Evolutionary conservation across 129 eudicot genomes (phyloP).

Genomic region (Artemisia annua): DNA sequence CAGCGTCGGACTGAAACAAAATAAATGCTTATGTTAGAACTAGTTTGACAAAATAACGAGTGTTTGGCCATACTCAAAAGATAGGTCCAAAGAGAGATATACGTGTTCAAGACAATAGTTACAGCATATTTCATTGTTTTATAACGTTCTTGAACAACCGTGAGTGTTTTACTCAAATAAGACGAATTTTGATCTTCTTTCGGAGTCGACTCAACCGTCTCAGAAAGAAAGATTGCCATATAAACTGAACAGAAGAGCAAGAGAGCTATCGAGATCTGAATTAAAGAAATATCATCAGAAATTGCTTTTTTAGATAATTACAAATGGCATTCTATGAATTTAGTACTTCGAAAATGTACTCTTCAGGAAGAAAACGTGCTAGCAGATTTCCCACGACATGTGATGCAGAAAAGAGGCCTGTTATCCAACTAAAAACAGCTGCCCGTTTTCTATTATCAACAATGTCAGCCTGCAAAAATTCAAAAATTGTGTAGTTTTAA

Average conservation of each 20-base stretch:
- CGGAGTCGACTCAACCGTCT: slow-evolving; percentile 57
- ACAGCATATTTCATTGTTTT: slow-evolving; percentile 73
- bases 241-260: slow-evolving; percentile 68
- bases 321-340: slow-evolving; percentile 1
- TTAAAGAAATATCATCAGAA: slow-evolving; percentile 15
- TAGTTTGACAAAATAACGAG: background rate
- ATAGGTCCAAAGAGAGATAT: slow-evolving; percentile 7
- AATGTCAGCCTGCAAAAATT: slow-evolving; percentile 69
- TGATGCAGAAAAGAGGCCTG: slow-evolving; percentile 87
- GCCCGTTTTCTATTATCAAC: slow-evolving; percentile 67
- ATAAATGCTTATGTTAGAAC: slow-evolving; percentile 17
- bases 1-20: slow-evolving; percentile 59
- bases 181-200: slow-evolving; percentile 39
- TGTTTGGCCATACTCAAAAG: background rate
- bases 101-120: slow-evolving; percentile 64
- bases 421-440: slow-evolving; percentile 86
- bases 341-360: slow-evolving; percentile 70
- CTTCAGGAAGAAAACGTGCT: slow-evolving; percentile 86
- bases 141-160: slow-evolving; percentile 56
- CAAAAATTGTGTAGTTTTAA: too few relatives aligned
- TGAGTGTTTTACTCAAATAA: slow-evolving; percentile 35
- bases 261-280: slow-evolving; percentile 85
- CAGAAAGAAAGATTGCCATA: slow-evolving; percentile 66
- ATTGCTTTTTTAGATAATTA: background rate
- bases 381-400: slow-evolving; percentile 82